Conservation (phyloP, 2,329 filamentous ascomycete species). For the Fusarium agapanthi region DNA sequence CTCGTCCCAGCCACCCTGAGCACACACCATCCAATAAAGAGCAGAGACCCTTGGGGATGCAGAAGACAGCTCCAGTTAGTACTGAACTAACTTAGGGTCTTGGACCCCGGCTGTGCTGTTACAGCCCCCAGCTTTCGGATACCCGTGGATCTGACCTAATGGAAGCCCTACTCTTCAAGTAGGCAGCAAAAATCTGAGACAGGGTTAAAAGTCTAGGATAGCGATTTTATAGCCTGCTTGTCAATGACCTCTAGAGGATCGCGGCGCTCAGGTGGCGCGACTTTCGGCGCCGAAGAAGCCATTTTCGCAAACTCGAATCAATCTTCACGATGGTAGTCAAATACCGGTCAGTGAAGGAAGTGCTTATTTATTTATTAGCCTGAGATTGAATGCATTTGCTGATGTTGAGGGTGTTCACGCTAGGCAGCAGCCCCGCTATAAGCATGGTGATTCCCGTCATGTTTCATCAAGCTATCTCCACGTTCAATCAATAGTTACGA, state of each 20-base stretch:
- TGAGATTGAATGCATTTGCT: neutral
- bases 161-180: too few relatives aligned
- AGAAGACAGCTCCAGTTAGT: too few relatives aligned
- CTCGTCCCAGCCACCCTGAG: too few relatives aligned
- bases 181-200: too few relatives aligned
- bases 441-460: neutral
- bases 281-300: slow-evolving; percentile 21
- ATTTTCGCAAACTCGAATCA: neutral
- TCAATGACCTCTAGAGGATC: slow-evolving; percentile 28
- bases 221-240: too few relatives aligned
- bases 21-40: too few relatives aligned
- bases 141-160: too few relatives aligned
- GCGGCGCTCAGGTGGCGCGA: slow-evolving; percentile 22
- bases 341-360: too few relatives aligned
- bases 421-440: slow-evolving; percentile 28
- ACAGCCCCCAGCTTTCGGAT: neutral
- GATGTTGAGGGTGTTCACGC: neutral
- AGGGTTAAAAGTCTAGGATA: too few relatives aligned
- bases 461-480: neutral
- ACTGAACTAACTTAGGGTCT: neutral
- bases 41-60: too few relatives aligned
- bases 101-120: neutral
- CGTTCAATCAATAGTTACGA: neutral
- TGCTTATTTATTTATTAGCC: neutral
- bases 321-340: neutral